phyloP scores from a whole-genome alignment of 2,329 filamentous ascomycete genomes.

The Ilyonectria mors-panacis region DNA sequence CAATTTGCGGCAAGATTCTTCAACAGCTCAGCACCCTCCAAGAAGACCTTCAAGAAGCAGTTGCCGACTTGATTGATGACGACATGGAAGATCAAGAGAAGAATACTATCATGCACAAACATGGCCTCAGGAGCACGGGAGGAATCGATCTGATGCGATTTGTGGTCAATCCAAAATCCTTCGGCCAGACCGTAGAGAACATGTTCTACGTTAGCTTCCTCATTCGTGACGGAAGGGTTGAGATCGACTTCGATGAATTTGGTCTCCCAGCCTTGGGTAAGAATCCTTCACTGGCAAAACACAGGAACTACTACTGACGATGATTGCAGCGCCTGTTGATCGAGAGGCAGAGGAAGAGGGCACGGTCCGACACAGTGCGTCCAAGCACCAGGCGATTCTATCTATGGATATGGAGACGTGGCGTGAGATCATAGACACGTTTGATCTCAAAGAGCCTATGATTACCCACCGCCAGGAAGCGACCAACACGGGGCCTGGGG shows the following conservation, averaged over 20 bases:
- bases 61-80: conserved; percentile 60
- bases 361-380: conserved; percentile 64
- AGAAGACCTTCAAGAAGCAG: conserved; percentile 61
- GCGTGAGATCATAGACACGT: conserved; percentile 82
- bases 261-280: conserved; percentile 85
- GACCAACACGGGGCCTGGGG: conserved; percentile 64
- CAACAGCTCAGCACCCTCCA: conserved; percentile 69
- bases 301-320: conserved; percentile 35
- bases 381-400: conserved; percentile 89
- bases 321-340: conserved; percentile 53
- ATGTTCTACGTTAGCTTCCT: conserved; percentile 97
- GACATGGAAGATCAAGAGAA: conserved; percentile 63
- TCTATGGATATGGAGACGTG: conserved; percentile 89
- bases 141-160: conserved; percentile 88
- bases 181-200: conserved; percentile 96
- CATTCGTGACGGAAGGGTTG: conserved; percentile 86
- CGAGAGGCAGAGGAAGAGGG: conserved; percentile 64
- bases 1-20: conserved; percentile 83
- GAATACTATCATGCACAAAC: conserved; percentile 71
- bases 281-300: conserved; percentile 52
- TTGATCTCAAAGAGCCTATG: conserved; percentile 83
- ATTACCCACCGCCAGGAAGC: conserved; percentile 85
- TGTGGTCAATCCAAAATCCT: conserved; percentile 89
- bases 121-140: conserved; percentile 76
- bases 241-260: conserved; percentile 80